Evolutionary conservation across 2,329 filamentous ascomycete species (phyloP).

Genomic region (Pseudogymnoascus sp.): DNA sequence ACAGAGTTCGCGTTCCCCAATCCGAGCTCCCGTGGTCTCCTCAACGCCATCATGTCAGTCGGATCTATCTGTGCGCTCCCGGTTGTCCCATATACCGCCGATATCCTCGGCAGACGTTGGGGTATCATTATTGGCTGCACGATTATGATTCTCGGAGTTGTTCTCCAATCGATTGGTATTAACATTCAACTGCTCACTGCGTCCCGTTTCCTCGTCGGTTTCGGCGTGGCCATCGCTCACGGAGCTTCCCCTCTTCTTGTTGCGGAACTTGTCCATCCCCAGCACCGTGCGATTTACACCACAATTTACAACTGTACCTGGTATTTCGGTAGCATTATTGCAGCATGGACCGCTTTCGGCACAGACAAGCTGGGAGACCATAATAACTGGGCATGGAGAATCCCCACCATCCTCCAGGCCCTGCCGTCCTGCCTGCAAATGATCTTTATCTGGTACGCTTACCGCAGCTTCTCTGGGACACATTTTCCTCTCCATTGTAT

Average conservation of each 20-base stretch:
- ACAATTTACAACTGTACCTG: slow-evolving; percentile 41
- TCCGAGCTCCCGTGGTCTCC: slow-evolving; percentile 34
- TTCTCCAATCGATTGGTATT: slow-evolving; percentile 33
- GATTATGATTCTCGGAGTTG: slow-evolving; percentile 39
- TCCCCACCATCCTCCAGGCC: slow-evolving; percentile 28
- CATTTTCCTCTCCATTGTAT: background rate
- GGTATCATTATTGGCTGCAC: slow-evolving; percentile 40
- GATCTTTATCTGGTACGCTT: slow-evolving; percentile 10
- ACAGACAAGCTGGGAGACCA: slow-evolving; percentile 11
- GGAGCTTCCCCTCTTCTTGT: slow-evolving; percentile 30
- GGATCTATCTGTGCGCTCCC: slow-evolving; percentile 41
- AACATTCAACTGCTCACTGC: slow-evolving; percentile 39
- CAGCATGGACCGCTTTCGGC: slow-evolving; percentile 31
- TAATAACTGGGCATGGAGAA: slow-evolving; percentile 28
- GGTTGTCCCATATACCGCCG: slow-evolving; percentile 41
- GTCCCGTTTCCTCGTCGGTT: slow-evolving; percentile 33
- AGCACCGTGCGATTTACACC: slow-evolving; percentile 41
- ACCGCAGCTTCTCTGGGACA: background rate
- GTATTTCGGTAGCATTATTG: slow-evolving; percentile 39
- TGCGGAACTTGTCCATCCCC: slow-evolving; percentile 41
- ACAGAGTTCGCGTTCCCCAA: slow-evolving; percentile 20
- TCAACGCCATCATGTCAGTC: slow-evolving; percentile 42
- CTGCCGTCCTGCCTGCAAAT: slow-evolving; percentile 20
- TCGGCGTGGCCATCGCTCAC: slow-evolving; percentile 28
- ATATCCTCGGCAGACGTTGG: slow-evolving; percentile 38